A percentile compares a stretch with the other conserved stretches of the same genome.
Evolutionary conservation across 805 yeast species (phyloP).

Genomic region (Suhomyces emberorum): DNA sequence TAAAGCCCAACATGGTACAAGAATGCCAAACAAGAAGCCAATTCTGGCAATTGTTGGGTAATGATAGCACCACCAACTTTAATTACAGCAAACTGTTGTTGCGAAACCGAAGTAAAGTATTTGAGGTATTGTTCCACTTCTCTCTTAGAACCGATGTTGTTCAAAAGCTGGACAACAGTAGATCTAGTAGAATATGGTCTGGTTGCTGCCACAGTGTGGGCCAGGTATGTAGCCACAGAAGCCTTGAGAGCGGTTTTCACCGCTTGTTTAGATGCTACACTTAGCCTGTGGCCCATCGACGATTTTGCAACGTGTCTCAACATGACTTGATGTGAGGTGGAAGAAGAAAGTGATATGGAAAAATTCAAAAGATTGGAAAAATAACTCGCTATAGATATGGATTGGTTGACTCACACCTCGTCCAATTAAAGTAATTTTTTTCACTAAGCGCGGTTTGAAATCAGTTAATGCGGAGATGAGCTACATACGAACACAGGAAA

Average conservation of each 20-base stretch:
- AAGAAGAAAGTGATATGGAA: slow-evolving; percentile 3
- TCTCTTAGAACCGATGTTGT: slow-evolving; percentile 94
- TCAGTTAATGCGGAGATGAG: no score
- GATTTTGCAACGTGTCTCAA: slow-evolving; percentile 18
- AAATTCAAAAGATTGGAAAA: not conserved
- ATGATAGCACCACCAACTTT: slow-evolving; percentile 99
- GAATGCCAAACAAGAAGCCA: slow-evolving; percentile 94
- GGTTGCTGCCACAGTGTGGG: slow-evolving; percentile 1
- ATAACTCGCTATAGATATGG: slow-evolving; percentile 2
- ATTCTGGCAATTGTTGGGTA: slow-evolving; percentile 87
- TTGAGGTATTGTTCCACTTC: slow-evolving; percentile 97
- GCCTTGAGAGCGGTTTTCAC: slow-evolving; percentile 4
- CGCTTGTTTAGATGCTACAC: not conserved
- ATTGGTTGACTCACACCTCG: slow-evolving; percentile 13
- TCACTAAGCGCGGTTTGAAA: slow-evolving; percentile 40
- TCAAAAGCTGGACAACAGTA: slow-evolving; percentile 90
- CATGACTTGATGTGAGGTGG: slow-evolving; percentile 12
- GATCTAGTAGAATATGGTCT: slow-evolving; percentile 67
- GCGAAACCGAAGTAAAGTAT: slow-evolving; percentile 92
- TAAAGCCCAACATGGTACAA: slow-evolving; percentile 95
- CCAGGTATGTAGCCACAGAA: not conserved
- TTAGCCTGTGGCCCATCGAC: slow-evolving; percentile 1
- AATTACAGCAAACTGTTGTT: slow-evolving; percentile 96
- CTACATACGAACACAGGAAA: no score
- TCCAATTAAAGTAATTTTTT: slow-evolving; percentile 30